Base-by-base conservation (phyloP, 2,329 filamentous ascomycete species). In the Scedosporium dehoogii region DNA sequence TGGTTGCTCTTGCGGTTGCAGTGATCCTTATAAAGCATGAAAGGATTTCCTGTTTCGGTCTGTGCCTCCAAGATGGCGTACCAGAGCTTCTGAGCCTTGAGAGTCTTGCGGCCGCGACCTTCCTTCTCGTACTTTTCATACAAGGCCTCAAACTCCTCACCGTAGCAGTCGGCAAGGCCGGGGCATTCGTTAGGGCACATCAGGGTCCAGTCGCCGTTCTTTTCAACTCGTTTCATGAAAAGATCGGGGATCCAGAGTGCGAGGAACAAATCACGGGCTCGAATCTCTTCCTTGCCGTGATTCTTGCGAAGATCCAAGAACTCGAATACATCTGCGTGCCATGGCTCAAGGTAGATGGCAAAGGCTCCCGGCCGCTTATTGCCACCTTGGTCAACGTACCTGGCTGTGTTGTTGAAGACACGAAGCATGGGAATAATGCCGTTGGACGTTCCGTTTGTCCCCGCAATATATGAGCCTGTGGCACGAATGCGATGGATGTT, bases 1-100 rank as follows among this genome's bases (percentile, higher is more conserved):
- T 99, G 94, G 85, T 99, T 99, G 83, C 92, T 97, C 89, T 99
- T 99, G 75, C 87, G 87, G 85, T 99, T 99, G 86, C 90, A 93
- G 72, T 88, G 85, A 78, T 99, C 94, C 84, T 99, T 99, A 87
- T 99, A 99, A 64, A 97, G 87, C 91, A 99, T 99, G 80, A 96
- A 99, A 58, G 94, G 94, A 78, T 96, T 97, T 69, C 94, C 94
- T 56, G 94, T 99, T 85, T 99, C 94, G 41, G 93, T 97, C 81
- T 99, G 94, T 59, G 94, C 91, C 79, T 99, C 94, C 58, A 99
- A 85, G 67, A 99, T 96, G 68, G 93, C 92, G 74, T 97, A 97
- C 94, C 94, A 99, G 63, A 99, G 88, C 84, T 99, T 99, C 83
- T 99, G 94, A 25, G 94, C 94, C 78, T 96, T 94, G 72, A 99